Evolutionary conservation across 805 yeast species (phyloP), one percentile per base, ranked within the genome.

Genomic region (Blastobotrys attinorum): DNA sequence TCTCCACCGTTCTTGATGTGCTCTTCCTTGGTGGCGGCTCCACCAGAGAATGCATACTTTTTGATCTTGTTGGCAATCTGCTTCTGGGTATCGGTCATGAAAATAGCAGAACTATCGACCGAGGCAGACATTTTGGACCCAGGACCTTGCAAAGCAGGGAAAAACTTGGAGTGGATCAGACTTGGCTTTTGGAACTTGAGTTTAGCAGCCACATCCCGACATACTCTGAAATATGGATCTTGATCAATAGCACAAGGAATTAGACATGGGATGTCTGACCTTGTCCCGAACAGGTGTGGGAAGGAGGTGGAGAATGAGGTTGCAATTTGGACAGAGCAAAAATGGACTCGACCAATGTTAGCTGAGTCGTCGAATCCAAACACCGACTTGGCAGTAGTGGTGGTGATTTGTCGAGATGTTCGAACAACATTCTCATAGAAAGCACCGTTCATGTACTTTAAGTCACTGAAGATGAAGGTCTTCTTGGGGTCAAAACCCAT

Each of bases 201-300:
- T 65, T 90, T 92, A 58, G 81, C 88, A 8, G 98, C 97, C 52
- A 92, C 98, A 63, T 92, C 98, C 67, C 98, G 77, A 66, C 96
- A 86, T 18, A 92, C 94, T 66, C 98, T 77, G 72, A 92, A 92
- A 66, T 92, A 92, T 23, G 98, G 97, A 65, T 92, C 98, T 71
- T 90, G 98, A 63, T 92, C 98, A 62, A 92, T 92, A 39, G 98
- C 98, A 73, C 98, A 92, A 32, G 98, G 98, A 64, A 92, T 92
- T 64, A 92, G 72, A 66, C 96, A 87, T 49, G 96, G 97, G 0
- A 97, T 87, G 69, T 89, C 92, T 39, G 80, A 71, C 37, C 94
- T 86, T 57, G 81, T 67, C 4, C 86, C 96, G 55, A 92, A 75
- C 20, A 92, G 83, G 51, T 82, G 95, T 2, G 97, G 98, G 76